phyloP scores from a whole-genome alignment of 2,329 filamentous ascomycete genomes.

The Sclerotinia spermophila region DNA sequence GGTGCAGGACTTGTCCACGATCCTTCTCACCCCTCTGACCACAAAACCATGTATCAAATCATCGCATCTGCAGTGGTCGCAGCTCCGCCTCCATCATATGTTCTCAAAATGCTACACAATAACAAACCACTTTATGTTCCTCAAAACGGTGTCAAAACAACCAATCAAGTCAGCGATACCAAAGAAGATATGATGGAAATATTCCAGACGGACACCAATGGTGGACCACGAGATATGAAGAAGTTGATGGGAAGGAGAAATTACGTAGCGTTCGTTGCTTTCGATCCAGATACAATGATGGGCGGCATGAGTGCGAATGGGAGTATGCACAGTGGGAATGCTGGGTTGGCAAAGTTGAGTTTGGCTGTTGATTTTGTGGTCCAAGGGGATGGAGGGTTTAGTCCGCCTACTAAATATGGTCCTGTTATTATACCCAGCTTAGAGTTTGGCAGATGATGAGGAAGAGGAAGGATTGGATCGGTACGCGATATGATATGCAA shows the following conservation, averaged over 20 bases:
- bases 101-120: conserved; percentile 92
- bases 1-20: conserved; percentile 94
- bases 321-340: conserved; percentile 36
- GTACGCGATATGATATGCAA: background rate
- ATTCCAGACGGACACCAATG: conserved; percentile 89
- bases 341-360: conserved; percentile 65
- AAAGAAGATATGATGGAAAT: conserved; percentile 99
- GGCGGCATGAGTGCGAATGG: conserved; percentile 31
- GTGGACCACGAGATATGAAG: conserved; percentile 76
- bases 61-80: conserved; percentile 93
- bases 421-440: conserved; percentile 90
- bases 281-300: conserved; percentile 70
- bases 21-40: conserved; percentile 82
- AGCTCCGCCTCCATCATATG: conserved; percentile 76
- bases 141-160: conserved; percentile 77
- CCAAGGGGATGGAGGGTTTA: conserved; percentile 81
- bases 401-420: conserved; percentile 87
- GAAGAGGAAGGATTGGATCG: background rate
- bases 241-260: conserved; percentile 91
- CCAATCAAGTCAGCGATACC: conserved; percentile 76
- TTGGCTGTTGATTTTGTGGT: conserved; percentile 96
- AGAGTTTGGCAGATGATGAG: conserved; percentile 61
- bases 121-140: conserved; percentile 91
- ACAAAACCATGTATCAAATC: conserved; percentile 99
- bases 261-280: conserved; percentile 90